Percentiles rank a stretch among this genome's conserved stretches.
Evolutionary conservation across 345 rosid genomes (phyloP).

Genomic region (Microthlaspi erraticum): DNA sequence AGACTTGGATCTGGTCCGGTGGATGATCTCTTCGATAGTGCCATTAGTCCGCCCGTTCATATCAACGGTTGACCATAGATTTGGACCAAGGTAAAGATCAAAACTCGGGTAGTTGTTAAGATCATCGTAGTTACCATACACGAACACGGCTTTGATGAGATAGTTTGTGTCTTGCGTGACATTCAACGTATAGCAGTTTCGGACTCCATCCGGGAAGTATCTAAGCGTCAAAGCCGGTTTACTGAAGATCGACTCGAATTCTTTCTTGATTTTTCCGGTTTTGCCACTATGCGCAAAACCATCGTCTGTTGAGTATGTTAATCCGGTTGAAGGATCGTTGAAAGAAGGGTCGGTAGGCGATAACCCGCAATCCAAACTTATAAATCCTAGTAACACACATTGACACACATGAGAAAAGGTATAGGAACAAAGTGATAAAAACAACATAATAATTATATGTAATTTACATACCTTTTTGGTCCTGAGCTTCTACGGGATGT

Average conservation of each 20-base stretch:
- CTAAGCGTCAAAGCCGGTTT: conserved; percentile 31
- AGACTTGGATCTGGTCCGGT: conserved; percentile 12
- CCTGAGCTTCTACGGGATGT: conserved; percentile 34
- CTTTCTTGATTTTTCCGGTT: conserved; percentile 32
- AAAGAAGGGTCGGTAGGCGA: conserved; percentile 24
- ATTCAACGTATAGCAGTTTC: conserved; percentile 46
- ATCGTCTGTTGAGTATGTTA: conserved; percentile 38
- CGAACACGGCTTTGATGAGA: conserved; percentile 37
- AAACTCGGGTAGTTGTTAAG: conserved; percentile 32
- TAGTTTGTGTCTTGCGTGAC: conserved; percentile 40
- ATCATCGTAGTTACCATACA: conserved; percentile 46
- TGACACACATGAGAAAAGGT: not conserved
- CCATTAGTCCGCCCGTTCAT: conserved; percentile 31
- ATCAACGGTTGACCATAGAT: conserved; percentile 41
- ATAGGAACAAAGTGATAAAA: not conserved
- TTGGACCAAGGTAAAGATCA: conserved; percentile 42
- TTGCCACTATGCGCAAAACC: conserved; percentile 38
- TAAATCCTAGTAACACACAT: conserved; percentile 36
- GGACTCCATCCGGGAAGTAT: conserved; percentile 43
- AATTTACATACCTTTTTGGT: conserved; percentile 26
- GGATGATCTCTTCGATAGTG: conserved; percentile 39
- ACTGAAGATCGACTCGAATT: conserved; percentile 11
- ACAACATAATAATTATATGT: not conserved
- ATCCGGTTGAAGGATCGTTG: conserved; percentile 29
- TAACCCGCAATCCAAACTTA: conserved; percentile 43